Percentiles rank a stretch among this genome's conserved stretches.
Conservation (phyloP, 2,329 filamentous ascomycete genomes). For the Pseudogymnoascus sp. region DNA sequence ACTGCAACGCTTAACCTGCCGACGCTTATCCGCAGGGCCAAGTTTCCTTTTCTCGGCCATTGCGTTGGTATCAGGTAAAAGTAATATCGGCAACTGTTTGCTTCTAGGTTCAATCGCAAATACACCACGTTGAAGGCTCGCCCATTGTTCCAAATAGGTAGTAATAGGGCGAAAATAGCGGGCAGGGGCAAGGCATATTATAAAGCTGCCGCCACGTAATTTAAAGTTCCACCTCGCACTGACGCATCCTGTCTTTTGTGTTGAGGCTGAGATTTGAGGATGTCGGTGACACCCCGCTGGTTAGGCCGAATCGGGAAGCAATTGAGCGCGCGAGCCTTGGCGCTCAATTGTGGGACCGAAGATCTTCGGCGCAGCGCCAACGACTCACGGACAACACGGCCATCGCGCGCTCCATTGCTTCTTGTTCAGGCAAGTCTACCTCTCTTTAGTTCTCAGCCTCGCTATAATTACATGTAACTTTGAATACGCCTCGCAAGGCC, state of each 20-base stretch:
- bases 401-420: background rate
- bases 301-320: conserved; percentile 13
- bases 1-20: conserved; percentile 14
- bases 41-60: background rate
- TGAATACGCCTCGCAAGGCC: background rate
- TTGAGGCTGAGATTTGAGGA: conserved; percentile 2
- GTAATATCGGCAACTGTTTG: background rate
- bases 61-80: background rate
- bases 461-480: background rate
- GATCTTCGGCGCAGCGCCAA: background rate
- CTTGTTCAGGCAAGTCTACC: background rate
- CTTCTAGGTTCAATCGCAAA: background rate
- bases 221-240: background rate
- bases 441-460: background rate
- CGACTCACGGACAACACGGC: background rate
- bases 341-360: background rate
- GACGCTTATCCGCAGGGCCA: conserved; percentile 16
- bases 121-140: background rate
- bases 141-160: background rate
- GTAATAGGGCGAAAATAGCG: background rate
- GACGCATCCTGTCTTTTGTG: background rate
- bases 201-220: conserved; percentile 2
- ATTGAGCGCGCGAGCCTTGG: conserved; percentile 13
- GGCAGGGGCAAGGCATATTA: background rate
- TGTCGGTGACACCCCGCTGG: background rate